These are phyloP conservation scores for Globisporangium takayamanum DNA, from an alignment of 352 stramenopile genomes.

Conservation along the genomic window DNA sequence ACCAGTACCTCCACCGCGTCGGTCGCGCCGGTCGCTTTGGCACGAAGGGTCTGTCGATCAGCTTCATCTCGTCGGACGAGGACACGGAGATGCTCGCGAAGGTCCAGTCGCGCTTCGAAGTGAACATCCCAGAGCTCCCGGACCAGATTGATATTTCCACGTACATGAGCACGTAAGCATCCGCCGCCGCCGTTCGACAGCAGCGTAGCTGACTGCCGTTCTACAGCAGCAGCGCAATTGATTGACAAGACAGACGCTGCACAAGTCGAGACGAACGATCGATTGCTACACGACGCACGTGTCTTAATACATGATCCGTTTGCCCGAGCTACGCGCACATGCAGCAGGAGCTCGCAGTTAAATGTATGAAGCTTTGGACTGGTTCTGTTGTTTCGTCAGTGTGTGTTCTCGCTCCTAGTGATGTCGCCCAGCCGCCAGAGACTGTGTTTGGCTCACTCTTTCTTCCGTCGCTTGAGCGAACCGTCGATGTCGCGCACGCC, in stretches of 20 bases:
- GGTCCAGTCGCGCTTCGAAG: slow-evolving; percentile 98
- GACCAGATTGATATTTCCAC: slow-evolving; percentile 99
- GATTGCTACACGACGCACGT: background rate
- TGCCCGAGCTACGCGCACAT: background rate
- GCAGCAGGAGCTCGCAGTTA: background rate
- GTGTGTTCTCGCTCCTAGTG: background rate
- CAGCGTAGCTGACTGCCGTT: background rate
- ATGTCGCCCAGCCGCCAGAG: background rate
- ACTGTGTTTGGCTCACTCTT: slow-evolving; percentile 28
- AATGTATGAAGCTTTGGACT: background rate
- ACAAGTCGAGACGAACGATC: background rate
- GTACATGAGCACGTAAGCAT: slow-evolving; percentile 92
- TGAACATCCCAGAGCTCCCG: slow-evolving; percentile 98
- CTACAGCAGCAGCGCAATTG: background rate
- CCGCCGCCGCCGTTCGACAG: slow-evolving; percentile 1
- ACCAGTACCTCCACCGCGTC: slow-evolving; percentile 99
- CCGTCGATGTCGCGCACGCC: slow-evolving; percentile 67
- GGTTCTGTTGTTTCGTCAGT: background rate
- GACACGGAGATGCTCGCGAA: slow-evolving; percentile 98
- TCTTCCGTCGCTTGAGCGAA: slow-evolving; percentile 53
- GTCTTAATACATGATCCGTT: background rate
- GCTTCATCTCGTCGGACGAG: slow-evolving; percentile 97
- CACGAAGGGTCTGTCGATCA: slow-evolving; percentile 99
- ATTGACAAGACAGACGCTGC: background rate
- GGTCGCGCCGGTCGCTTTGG: slow-evolving; percentile 98